Evolutionary conservation across 2,329 filamentous ascomycete genomes (phyloP).

Genomic region (Drechslerella coelobrocha): DNA sequence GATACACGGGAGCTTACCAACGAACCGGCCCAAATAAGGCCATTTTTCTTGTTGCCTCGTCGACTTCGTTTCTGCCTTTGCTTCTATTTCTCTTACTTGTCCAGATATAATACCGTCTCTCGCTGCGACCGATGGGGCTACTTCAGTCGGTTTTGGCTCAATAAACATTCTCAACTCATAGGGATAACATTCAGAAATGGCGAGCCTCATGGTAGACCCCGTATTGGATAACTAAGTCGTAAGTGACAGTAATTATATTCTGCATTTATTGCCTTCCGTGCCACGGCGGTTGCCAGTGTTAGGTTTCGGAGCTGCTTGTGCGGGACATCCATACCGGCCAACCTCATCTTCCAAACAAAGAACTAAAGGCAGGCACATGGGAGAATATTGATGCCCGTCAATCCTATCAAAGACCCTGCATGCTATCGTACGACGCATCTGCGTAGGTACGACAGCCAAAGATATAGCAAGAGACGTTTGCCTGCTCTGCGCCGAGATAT

Average conservation of each 20-base stretch:
- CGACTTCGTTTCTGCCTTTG: not conserved
- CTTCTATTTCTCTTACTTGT: too few species aligned
- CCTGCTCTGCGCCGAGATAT: too few species aligned
- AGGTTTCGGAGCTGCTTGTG: not conserved
- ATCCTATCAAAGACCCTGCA: too few species aligned
- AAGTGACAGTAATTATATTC: constrained; percentile 3
- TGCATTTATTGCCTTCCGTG: constrained; percentile 7
- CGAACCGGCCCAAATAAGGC: not conserved
- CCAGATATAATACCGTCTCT: not conserved
- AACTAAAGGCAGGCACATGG: not conserved
- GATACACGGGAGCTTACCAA: not conserved
- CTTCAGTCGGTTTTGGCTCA: too few species aligned
- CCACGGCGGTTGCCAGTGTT: constrained; percentile 3
- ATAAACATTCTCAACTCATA: not conserved
- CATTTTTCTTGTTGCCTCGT: not conserved
- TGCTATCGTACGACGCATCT: too few species aligned
- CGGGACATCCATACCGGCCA: not conserved
- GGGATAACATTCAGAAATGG: not conserved
- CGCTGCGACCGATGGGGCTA: too few species aligned
- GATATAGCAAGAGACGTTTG: too few species aligned
- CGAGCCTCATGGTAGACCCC: not conserved
- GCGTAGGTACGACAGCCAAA: too few species aligned
- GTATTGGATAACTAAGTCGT: not conserved
- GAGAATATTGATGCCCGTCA: too few species aligned
- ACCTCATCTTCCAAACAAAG: not conserved